Conservation (phyloP, 306 rosid species). For the Glycine tomentella region DNA sequence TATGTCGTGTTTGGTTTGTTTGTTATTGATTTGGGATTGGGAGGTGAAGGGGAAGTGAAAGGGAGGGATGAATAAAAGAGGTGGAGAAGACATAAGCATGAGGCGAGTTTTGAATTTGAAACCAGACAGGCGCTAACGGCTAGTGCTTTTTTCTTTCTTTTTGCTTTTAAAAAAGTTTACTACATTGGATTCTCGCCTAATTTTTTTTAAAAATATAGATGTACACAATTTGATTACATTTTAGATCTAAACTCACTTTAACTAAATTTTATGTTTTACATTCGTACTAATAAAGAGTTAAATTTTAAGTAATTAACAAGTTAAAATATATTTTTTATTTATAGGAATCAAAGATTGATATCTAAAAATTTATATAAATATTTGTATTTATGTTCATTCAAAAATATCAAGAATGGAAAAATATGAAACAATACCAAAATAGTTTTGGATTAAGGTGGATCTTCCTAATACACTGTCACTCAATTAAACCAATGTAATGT, state of each 20-base stretch:
- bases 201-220: not conserved
- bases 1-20: conserved; percentile 35
- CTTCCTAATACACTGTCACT: too few relatives aligned
- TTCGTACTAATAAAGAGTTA: too few relatives aligned
- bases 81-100: not conserved
- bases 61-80: conserved; percentile 2
- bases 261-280: too few relatives aligned
- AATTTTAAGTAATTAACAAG: too few relatives aligned
- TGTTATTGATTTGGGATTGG: not conserved
- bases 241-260: not conserved
- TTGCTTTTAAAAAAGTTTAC: conserved; percentile 25
- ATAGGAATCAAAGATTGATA: too few relatives aligned
- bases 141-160: conserved; percentile 35
- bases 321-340: too few relatives aligned
- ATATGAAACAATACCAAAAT: too few relatives aligned
- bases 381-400: too few relatives aligned
- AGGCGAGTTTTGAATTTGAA: conserved; percentile 74
- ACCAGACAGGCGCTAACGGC: conserved; percentile 88
- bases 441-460: too few relatives aligned
- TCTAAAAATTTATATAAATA: too few relatives aligned
- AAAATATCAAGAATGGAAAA: too few relatives aligned
- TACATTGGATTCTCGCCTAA: conserved; percentile 25
- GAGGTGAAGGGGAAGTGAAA: not conserved
- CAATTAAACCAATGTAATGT: too few relatives aligned
- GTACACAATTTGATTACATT: not conserved